Conservation (phyloP, 768 basidiomycete genomes). For the Naganishia onofrii region DNA sequence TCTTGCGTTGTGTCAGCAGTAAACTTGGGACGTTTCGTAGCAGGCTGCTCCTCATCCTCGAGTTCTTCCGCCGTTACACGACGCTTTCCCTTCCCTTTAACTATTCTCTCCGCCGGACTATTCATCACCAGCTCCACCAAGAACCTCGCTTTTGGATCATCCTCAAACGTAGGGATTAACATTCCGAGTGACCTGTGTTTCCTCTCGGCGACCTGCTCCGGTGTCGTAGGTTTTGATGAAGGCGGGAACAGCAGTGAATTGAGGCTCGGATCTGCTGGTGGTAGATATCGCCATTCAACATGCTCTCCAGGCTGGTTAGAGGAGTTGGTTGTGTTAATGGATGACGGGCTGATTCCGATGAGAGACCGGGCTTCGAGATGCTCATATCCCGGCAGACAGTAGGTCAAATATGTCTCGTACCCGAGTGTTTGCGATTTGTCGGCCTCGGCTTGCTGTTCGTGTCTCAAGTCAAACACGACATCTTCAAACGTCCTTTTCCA, state of each 20-base stretch:
- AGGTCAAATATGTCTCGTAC: slow-evolving; percentile 32
- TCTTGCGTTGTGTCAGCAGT: not conserved
- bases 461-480: slow-evolving; percentile 57
- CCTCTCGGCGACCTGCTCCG: slow-evolving; percentile 51
- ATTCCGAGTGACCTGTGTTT: slow-evolving; percentile 58
- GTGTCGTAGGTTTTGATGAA: slow-evolving; percentile 34
- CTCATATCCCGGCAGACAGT: slow-evolving; percentile 44
- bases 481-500: slow-evolving; percentile 75
- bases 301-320: not conserved
- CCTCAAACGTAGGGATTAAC: slow-evolving; percentile 86
- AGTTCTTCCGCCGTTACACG: not conserved
- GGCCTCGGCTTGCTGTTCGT: not conserved
- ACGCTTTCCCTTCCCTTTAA: not conserved
- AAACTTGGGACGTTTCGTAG: not conserved
- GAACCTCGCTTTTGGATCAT: slow-evolving; percentile 93
- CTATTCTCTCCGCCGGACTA: slow-evolving; percentile 6
- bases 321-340: not conserved
- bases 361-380: slow-evolving; percentile 39
- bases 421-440: slow-evolving; percentile 2
- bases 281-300: slow-evolving; percentile 55
- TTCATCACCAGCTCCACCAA: slow-evolving; percentile 73
- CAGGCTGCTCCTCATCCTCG: not conserved
- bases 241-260: slow-evolving; percentile 21
- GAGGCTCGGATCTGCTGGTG: slow-evolving; percentile 36
- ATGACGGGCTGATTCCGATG: slow-evolving; percentile 34